Evolutionary conservation across 306 rosid species (phyloP), one percentile per base, ranked within the genome.

Genomic region (Cucurbita ficifolia): DNA sequence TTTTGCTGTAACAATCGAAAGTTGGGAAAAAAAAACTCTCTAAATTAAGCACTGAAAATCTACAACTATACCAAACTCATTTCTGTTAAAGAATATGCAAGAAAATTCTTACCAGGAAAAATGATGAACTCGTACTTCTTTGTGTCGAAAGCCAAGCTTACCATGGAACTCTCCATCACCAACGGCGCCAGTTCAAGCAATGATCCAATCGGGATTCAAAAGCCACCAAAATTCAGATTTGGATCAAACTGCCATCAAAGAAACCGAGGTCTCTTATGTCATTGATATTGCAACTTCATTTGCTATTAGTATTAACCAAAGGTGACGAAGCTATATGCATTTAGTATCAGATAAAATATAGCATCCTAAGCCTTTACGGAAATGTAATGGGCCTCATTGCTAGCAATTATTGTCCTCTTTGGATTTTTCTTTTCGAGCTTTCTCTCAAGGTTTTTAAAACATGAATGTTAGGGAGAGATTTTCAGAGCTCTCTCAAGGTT

Each of bases 81-180:
- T 8, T 72, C 67, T 38, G 67, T 73, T 38, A 73, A 73, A 73
- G 76, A 73, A 73, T 73, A 73, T 53, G 65, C 60, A 49, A 70
- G 29, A 50, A 70, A 70, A 70, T 14, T 52, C 60, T 35, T 51
- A 70, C 33, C 33, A 70, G 22, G 38, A 40, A 73, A 73, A 73
- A 73, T 53, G 33, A 54, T 22, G 38, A 18, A 39, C 53, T 39
- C 11, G 62, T 50, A 33, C 11, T 19, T 35, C 62, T 70, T 21
- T 21, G 74, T 63, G 74, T 50, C 17, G 58, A 33, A 70, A 49
- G 59, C 74, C 55, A 48, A 17, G 59, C 74, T 70, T 29, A 46
- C 17, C 45, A 70, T 51, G 74, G 9, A 49, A 7, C 36, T 68
- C 55, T 70, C 16, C 74, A 70, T 17, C 58, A 70, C 24, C 73